Evolutionary conservation across 345 rosid species (phyloP).

Genomic region (Euphorbia tirucalli): DNA sequence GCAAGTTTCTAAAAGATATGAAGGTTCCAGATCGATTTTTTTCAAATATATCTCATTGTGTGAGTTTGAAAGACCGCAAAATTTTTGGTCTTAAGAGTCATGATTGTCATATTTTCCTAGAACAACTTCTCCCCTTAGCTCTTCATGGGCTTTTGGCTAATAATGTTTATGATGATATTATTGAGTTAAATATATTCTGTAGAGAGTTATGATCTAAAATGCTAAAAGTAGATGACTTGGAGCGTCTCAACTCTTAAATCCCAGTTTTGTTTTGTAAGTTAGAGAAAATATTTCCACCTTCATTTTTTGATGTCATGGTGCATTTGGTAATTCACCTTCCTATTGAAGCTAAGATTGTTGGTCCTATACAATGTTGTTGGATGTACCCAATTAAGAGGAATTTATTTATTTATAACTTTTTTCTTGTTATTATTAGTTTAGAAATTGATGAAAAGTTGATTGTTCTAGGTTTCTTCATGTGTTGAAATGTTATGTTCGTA

Average conservation of each 20-base stretch:
- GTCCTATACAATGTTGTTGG: constrained; percentile 2
- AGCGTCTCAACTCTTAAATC: not conserved
- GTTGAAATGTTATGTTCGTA: no score
- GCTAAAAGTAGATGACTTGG: not conserved
- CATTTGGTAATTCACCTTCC: constrained; percentile 9
- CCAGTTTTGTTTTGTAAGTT: not conserved
- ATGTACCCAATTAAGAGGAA: not conserved
- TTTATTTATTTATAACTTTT: no score
- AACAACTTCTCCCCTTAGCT: not conserved
- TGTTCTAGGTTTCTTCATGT: not conserved
- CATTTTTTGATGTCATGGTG: constrained; percentile 7
- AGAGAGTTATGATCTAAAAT: not conserved
- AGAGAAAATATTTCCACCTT: not conserved
- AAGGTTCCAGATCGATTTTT: not conserved
- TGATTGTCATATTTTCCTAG: not conserved
- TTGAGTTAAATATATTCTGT: not conserved
- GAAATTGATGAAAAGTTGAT: no score
- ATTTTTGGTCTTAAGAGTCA: not conserved
- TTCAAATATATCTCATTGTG: not conserved
- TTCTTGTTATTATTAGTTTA: no score
- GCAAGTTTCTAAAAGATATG: not conserved
- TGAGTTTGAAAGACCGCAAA: not conserved
- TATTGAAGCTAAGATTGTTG: not conserved
- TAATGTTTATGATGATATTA: not conserved
- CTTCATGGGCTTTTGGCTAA: not conserved